A percentile compares a stretch with the other conserved stretches of the same genome.
These are phyloP conservation scores for Plasmodium gonderi DNA, from an alignment of 169 alveolate species.

Conservation along the genomic window DNA sequence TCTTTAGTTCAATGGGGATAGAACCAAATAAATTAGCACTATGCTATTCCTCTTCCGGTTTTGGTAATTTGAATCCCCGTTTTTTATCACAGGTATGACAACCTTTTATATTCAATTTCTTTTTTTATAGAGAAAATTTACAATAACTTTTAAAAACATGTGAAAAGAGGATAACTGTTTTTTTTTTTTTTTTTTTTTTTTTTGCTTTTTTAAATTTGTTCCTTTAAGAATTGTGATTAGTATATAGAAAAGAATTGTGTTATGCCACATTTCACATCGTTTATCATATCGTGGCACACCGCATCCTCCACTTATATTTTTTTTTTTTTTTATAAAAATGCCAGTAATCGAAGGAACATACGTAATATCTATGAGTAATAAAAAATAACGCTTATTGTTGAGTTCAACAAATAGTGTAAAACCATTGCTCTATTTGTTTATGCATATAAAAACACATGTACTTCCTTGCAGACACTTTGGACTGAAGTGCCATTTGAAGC, in stretches of 20 bases:
- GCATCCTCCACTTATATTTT: neutral
- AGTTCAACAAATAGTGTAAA: neutral
- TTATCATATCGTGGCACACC: neutral
- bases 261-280: neutral
- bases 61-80: neutral
- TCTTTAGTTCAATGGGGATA: neutral
- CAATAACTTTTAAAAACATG: neutral
- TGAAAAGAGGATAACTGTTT: neutral
- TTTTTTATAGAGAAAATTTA: neutral
- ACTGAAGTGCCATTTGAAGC: neutral
- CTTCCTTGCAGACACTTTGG: neutral
- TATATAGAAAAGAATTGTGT: neutral
- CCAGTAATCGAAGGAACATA: constrained; percentile 65
- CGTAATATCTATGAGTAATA: constrained; percentile 71
- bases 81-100: neutral
- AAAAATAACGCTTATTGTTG: neutral
- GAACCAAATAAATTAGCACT: neutral
- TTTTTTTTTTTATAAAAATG: constrained; percentile 22
- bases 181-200: neutral
- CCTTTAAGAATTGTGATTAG: neutral
- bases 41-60: neutral
- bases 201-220: neutral
- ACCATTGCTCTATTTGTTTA: neutral
- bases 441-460: neutral
- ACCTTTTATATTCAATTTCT: neutral